Evolutionary conservation across 2,329 filamentous ascomycete species (phyloP), one percentile per base, ranked within the genome.

Genomic region (Colletotrichum musicola): DNA sequence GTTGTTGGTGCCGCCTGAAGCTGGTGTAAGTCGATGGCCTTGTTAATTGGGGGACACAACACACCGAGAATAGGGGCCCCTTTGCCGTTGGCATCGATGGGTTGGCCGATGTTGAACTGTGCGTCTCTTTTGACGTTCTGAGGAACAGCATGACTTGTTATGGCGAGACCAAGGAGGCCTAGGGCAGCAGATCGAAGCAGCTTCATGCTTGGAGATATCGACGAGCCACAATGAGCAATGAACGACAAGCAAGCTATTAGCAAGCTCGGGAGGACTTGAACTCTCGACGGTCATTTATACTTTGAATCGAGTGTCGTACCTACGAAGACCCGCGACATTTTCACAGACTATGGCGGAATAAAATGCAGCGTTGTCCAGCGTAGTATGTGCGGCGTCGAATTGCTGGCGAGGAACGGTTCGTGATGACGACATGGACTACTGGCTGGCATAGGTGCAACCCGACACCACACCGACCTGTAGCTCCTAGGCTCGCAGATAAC

Each of bases 1-100:
- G 56, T 84, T 81, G 74, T 92, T 90, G 22, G 90, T 92, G 30
- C 89, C 90, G 16, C 89, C 90, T 91, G 40, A n/a, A 9, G 20
- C 46, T 30, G 20, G n/a, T 54, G 38, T 63, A 25, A 25, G 62
- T 38, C 35, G 16, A 20, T 7, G n/a, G 12, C 25, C 42, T n/a
- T 6, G 10, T 12, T 1, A 4, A 25, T 5, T 46, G 14, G 10
- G 25, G 57, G 20, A 25, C 22, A 13, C 18, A 18, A 71, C 78
- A 53, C 81, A 90, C 89, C 89, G 42, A 86, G 74, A 27, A 92
- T 82, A 0, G 85, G 85, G 18, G 80, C 88, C 1, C 89, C 89
- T 73, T 88, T 90, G 44, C 87, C 87, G 30, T 83, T 83, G 30
- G 79, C 83, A 73, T 87, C 85, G 71, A 86, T 84, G 9, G 89